These are phyloP conservation scores for Coemansia sp. DNA, from an alignment of 371 early-diverging fungal species.

Conservation along the genomic window DNA sequence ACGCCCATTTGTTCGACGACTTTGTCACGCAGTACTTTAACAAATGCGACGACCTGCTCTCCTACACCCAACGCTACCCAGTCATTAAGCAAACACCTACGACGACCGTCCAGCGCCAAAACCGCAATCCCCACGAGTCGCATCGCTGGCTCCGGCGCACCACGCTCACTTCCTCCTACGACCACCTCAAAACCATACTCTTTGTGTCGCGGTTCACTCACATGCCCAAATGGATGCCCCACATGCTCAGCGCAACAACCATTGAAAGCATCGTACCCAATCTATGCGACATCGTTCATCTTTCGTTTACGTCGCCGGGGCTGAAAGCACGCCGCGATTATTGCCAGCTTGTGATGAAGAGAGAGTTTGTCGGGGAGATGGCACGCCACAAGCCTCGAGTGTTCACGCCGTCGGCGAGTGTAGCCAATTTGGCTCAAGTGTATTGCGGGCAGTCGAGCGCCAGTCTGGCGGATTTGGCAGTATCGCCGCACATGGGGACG, in stretches of 20 bases:
- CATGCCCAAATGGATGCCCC: constrained; percentile 30
- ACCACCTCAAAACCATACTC: constrained; percentile 20
- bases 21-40: constrained; percentile 46
- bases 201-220: constrained; percentile 25
- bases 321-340: constrained; percentile 34
- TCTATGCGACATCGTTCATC: constrained; percentile 22
- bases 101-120: constrained; percentile 37
- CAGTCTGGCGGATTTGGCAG: constrained; percentile 1
- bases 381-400: constrained; percentile 31
- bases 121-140: constrained; percentile 41
- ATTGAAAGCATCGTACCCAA: constrained; percentile 36
- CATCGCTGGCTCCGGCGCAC: constrained; percentile 47
- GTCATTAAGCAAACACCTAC: constrained; percentile 11
- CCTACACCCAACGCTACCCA: constrained; percentile 49
- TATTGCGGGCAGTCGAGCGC: constrained; percentile 29
- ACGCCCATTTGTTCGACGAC: constrained; percentile 30
- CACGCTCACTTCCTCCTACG: constrained; percentile 6
- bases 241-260: background rate
- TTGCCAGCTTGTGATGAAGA: constrained; percentile 40
- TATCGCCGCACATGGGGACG: constrained; percentile 1
- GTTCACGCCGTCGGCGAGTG: constrained; percentile 40
- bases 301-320: constrained; percentile 22
- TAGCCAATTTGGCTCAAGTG: constrained; percentile 30
- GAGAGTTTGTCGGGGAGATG: constrained; percentile 32
- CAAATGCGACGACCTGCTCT: constrained; percentile 52